phyloP scores from a whole-genome alignment of 108 stramenopile species.

The Aurantiochytrium sp. region DNA sequence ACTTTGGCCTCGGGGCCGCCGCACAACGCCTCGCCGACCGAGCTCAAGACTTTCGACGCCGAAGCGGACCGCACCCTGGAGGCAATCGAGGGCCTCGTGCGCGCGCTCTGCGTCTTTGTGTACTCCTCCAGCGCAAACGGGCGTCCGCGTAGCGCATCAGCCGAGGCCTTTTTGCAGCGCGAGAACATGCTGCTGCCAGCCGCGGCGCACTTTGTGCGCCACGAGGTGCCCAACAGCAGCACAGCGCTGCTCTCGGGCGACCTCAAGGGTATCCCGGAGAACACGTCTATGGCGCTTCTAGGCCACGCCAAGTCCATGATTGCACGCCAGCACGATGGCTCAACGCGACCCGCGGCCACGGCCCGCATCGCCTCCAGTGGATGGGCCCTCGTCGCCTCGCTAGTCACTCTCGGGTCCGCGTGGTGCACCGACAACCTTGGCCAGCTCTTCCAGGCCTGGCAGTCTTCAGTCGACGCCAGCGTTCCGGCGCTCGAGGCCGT shows the following conservation, averaged over 20 bases:
- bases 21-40: background rate
- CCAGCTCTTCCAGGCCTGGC: slow-evolving; percentile 21
- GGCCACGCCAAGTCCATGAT: slow-evolving; percentile 28
- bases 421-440: background rate
- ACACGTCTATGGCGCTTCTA: background rate
- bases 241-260: background rate
- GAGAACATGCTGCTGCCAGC: background rate
- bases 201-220: background rate
- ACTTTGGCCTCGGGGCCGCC: background rate
- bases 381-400: background rate
- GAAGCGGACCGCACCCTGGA: background rate
- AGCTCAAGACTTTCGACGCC: background rate
- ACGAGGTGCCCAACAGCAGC: background rate
- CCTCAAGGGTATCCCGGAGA: background rate
- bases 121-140: slow-evolving; percentile 12
- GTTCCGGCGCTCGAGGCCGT: background rate
- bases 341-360: background rate
- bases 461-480: background rate
- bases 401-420: background rate
- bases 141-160: background rate
- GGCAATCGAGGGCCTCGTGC: slow-evolving; percentile 1
- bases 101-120: background rate
- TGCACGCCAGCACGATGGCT: slow-evolving; percentile 20
- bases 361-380: background rate
- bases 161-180: background rate